Evolutionary conservation across 2,329 filamentous ascomycete species (phyloP), one percentile per base, ranked within the genome.

Genomic region (Exophiala mesophila): DNA sequence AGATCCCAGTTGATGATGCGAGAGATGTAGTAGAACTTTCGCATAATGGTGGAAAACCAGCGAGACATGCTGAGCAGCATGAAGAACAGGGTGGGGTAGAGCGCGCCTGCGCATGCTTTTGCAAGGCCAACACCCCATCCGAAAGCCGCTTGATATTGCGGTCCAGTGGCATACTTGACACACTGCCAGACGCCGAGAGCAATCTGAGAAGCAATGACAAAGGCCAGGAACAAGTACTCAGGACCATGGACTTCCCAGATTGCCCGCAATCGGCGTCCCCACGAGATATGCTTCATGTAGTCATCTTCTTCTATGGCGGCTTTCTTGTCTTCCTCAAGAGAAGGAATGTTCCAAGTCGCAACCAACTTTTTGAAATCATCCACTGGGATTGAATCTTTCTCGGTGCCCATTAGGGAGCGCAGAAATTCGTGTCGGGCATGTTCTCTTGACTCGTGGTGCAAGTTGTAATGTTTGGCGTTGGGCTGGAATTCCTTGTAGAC

Each of bases 1-100:
- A 75, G 55, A 45, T 78, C 74, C 72, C 73, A 77, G 49, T 78
- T 77, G 57, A 78, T 63, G 57, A 78, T 73, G 0, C 72, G 65
- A 2, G 71, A 75, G 44, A 78, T 60, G 39, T 67, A 62, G 48
- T 73, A 74, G 8, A 66, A 74, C n/a, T 69, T 61, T 12, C 74
- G 66, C 28, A 76, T 56, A 40, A 69, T 70, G 0, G 75, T 78
- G 2, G 74, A 69, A 15, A 76, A 67, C 59, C 74, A 76, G 19
- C 76, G 63, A 10, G 72, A 76, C 75, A 78, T 79, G 53, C 72
- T 76, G 4, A 78, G 59, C 5, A 78, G 64, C 43, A 78, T 63
- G 51, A 79, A 77, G 60, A 78, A 78, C 42, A 79, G 68, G 1
- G 74, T 77, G 13, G 74, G 74, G 36, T 77, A 78, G 1, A 79